Percentiles rank a stretch among this genome's conserved stretches.
phyloP scores from a whole-genome alignment of 2,329 filamentous ascomycete species.

The Elsinoe ampelina region DNA sequence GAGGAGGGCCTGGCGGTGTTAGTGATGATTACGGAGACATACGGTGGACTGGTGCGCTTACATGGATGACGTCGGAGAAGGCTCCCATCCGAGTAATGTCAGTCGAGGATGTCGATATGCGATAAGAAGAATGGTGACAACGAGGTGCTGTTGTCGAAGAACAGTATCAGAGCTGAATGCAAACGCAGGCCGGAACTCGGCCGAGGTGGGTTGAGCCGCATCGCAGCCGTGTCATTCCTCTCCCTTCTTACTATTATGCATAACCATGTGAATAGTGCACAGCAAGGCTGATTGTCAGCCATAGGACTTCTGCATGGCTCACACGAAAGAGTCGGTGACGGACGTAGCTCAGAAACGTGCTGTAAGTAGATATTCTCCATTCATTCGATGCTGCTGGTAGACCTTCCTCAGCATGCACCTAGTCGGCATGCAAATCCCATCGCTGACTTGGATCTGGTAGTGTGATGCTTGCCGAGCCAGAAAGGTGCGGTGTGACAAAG shows the following conservation, averaged over 20 bases:
- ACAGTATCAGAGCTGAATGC: too few relatives aligned
- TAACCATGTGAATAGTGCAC: too few relatives aligned
- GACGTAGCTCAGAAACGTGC: background rate
- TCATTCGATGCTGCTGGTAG: background rate
- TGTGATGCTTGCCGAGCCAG: background rate
- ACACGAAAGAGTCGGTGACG: background rate
- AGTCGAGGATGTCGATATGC: background rate
- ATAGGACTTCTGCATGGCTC: too few relatives aligned
- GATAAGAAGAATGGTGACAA: too few relatives aligned
- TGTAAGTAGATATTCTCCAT: background rate
- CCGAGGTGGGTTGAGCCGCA: too few relatives aligned
- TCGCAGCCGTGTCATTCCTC: too few relatives aligned
- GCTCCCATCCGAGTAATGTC: background rate
- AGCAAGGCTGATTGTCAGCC: too few relatives aligned
- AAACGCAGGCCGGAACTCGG: too few relatives aligned
- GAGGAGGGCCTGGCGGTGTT: constrained; percentile 50
- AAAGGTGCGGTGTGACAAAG: constrained; percentile 15
- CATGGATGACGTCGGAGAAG: constrained; percentile 8
- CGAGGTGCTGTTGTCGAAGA: too few relatives aligned
- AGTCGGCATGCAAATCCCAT: background rate
- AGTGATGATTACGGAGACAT: background rate
- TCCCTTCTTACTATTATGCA: too few relatives aligned
- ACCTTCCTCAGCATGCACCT: background rate
- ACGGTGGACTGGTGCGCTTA: background rate
- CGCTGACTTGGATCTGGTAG: background rate